A percentile compares a stretch with the other conserved stretches of the same genome.
Conservation (phyloP, 306 rosid genomes). For the Casuarina equisetifolia region DNA sequence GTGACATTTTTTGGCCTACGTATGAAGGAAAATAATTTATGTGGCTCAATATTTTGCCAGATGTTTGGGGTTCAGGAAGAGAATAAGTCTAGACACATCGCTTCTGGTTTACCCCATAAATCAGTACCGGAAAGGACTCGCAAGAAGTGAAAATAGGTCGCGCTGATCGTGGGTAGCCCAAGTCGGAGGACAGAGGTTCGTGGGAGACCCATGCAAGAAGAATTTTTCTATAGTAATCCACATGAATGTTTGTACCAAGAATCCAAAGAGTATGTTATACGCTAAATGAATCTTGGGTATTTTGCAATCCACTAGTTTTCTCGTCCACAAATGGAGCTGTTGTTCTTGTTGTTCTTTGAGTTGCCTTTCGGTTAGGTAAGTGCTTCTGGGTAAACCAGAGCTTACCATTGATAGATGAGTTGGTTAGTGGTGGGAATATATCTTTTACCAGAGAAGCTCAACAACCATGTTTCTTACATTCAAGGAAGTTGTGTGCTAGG, state of each 20-base stretch:
- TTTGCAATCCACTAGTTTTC: too few species aligned
- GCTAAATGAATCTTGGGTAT: too few species aligned
- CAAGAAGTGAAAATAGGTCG: constrained; percentile 56
- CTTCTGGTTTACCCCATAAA: constrained; percentile 64
- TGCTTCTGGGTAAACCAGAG: too few species aligned
- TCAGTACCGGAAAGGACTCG: constrained; percentile 51
- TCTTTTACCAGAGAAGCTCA: too few species aligned
- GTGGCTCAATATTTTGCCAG: constrained; percentile 8
- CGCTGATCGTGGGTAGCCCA: constrained; percentile 62
- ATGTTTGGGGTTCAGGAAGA: constrained; percentile 41
- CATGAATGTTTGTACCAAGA: constrained; percentile 55
- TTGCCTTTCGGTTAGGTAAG: too few species aligned
- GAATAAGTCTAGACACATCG: constrained; percentile 50
- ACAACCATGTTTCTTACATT: too few species aligned
- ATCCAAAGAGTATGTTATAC: too few species aligned
- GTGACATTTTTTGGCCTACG: constrained; percentile 81
- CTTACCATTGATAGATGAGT: too few species aligned
- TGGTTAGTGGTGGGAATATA: too few species aligned
- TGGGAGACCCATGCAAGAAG: constrained; percentile 83
- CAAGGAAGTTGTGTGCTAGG: too few species aligned
- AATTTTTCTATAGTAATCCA: constrained; percentile 84
- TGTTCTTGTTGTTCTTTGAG: too few species aligned
- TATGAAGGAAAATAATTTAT: constrained; percentile 74
- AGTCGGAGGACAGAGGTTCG: constrained; percentile 44
- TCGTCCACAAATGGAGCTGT: too few species aligned